phyloP scores from a whole-genome alignment of 257 asterid species.

The Fraxinus excelsior region DNA sequence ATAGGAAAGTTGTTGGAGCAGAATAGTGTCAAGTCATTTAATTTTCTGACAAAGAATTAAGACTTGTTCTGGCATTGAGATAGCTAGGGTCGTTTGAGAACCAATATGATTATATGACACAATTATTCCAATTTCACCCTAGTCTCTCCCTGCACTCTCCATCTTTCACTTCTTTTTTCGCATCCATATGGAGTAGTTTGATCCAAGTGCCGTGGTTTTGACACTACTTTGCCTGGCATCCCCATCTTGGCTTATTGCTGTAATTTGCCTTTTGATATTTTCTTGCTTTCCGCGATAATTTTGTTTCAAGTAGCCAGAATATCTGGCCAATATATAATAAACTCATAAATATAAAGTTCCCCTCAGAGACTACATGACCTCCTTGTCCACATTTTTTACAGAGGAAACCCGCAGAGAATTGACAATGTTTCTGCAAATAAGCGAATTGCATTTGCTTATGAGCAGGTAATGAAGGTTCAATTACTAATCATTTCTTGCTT shows the following conservation, averaged over 20 bases:
- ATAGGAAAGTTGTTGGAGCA: background rate
- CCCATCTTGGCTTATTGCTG: background rate
- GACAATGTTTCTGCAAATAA: slow-evolving; percentile 84
- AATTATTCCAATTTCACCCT: background rate
- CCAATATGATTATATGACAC: background rate
- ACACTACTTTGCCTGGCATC: background rate
- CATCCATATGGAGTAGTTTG: background rate
- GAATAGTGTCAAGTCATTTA: background rate
- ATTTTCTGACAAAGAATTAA: background rate
- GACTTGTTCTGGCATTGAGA: background rate
- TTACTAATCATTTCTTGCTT: slow-evolving; percentile 17
- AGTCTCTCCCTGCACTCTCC: background rate
- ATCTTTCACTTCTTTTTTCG: background rate
- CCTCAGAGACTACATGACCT: background rate
- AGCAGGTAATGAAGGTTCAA: slow-evolving; percentile 64
- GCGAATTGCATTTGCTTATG: slow-evolving; percentile 75
- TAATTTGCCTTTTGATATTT: slow-evolving; percentile 1
- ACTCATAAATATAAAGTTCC: slow-evolving; percentile 10
- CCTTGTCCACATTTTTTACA: slow-evolving; percentile 37
- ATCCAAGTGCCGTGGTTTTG: background rate
- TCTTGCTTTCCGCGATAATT: background rate
- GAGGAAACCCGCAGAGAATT: slow-evolving; percentile 94
- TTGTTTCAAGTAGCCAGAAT: background rate
- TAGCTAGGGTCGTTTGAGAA: background rate
- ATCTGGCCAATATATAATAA: slow-evolving; percentile 1